These are phyloP conservation scores for Lactarius akahatsu DNA, from an alignment of 768 basidiomycete genomes.

Conservation along the genomic window DNA sequence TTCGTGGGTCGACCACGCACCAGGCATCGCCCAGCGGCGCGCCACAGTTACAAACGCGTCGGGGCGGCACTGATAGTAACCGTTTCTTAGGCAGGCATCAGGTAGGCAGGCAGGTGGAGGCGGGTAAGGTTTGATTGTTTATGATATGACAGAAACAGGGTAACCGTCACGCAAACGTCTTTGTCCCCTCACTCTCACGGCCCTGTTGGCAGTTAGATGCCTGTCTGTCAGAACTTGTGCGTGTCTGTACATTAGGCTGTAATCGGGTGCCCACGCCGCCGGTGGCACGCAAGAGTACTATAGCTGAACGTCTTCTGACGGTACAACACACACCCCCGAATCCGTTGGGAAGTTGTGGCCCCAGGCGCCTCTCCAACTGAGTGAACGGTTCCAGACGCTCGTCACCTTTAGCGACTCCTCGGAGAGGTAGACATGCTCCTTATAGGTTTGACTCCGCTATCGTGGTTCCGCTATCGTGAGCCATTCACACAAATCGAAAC, in stretches of 20 bases:
- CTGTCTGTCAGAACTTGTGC: background rate
- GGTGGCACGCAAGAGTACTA: background rate
- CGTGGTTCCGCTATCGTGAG: background rate
- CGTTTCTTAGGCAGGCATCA: background rate
- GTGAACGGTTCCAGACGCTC: background rate
- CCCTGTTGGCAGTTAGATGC: background rate
- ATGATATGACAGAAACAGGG: slow-evolving; percentile 24
- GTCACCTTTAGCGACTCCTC: background rate
- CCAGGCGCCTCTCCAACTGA: background rate
- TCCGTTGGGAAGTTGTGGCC: slow-evolving; percentile 1
- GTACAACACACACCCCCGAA: background rate
- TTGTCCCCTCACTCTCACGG: slow-evolving; percentile 5
- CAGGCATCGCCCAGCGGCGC: background rate
- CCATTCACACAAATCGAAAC: background rate
- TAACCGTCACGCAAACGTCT: background rate
- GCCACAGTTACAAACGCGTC: slow-evolving; percentile 7
- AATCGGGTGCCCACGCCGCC: background rate
- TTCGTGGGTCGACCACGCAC: background rate
- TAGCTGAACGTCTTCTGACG: background rate
- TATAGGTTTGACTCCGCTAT: background rate
- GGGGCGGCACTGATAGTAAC: slow-evolving; percentile 1
- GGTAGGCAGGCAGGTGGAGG: background rate
- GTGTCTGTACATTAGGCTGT: background rate
- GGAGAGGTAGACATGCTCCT: background rate
- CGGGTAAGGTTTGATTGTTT: slow-evolving; percentile 20